phyloP scores from a whole-genome alignment of 805 yeast genomes.

The Wickerhamomyces canadensis region DNA sequence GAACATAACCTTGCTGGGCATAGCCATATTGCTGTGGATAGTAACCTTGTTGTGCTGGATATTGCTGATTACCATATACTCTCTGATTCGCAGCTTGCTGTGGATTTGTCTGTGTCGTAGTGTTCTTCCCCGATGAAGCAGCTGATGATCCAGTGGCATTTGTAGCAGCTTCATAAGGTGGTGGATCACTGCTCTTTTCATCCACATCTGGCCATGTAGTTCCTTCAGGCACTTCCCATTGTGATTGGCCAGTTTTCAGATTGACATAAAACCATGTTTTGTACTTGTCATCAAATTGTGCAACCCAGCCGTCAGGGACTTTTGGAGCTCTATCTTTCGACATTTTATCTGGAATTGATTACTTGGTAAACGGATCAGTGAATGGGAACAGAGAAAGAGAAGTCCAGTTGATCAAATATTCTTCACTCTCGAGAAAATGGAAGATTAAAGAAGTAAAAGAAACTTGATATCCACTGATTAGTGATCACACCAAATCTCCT shows the following conservation, averaged over 20 bases:
- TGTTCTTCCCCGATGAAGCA: conserved; percentile 5
- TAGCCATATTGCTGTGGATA: conserved; percentile 8
- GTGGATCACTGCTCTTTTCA: conserved; percentile 34
- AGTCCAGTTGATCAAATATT: too few species aligned
- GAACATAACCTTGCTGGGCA: conserved; percentile 18
- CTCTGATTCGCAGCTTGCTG: conserved; percentile 14
- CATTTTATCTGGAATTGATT: too few species aligned
- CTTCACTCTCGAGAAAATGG: too few species aligned
- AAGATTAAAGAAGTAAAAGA: too few species aligned
- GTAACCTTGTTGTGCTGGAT: conserved; percentile 8
- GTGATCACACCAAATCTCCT: too few species aligned
- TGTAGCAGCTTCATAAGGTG: conserved; percentile 26
- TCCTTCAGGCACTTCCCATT: conserved; percentile 83
- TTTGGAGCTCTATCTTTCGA: conserved; percentile 31
- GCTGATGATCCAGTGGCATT: conserved; percentile 3
- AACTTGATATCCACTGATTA: too few species aligned
- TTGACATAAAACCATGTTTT: conserved; percentile 80
- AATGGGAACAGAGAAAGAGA: too few species aligned
- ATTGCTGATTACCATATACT: conserved; percentile 16
- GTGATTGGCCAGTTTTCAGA: conserved; percentile 64
- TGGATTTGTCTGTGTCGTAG: conserved; percentile 10
- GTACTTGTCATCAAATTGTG: conserved; percentile 66
- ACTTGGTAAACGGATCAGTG: too few species aligned
- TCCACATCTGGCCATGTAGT: conserved; percentile 35
- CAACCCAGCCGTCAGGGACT: conserved; percentile 69